Conservation (phyloP, 345 rosid species). For the Excoecaria cochinchinensis region DNA sequence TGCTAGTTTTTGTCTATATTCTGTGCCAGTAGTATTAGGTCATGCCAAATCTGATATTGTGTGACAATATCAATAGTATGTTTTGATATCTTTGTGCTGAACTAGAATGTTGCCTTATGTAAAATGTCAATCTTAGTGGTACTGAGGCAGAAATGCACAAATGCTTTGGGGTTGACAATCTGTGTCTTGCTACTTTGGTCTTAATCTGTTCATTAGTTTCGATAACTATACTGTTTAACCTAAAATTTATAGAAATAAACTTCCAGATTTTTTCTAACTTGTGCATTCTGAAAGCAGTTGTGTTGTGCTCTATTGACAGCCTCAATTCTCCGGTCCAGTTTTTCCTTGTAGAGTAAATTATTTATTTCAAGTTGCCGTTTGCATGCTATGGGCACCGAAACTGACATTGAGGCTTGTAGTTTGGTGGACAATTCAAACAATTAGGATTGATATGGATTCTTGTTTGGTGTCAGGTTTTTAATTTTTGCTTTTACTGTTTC, state of each 20-base stretch:
- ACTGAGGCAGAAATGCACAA: neutral
- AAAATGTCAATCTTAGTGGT: slow-evolving; percentile 2
- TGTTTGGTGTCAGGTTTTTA: too few relatives aligned
- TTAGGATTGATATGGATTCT: too few relatives aligned
- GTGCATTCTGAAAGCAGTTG: slow-evolving; percentile 41
- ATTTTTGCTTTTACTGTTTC: too few relatives aligned
- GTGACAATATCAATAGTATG: too few relatives aligned
- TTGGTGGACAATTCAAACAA: too few relatives aligned
- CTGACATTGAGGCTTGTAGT: too few relatives aligned
- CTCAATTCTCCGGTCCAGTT: neutral
- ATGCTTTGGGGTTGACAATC: neutral
- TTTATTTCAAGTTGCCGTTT: too few relatives aligned
- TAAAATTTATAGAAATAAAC: slow-evolving; percentile 3
- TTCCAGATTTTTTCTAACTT: slow-evolving; percentile 15
- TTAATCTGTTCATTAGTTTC: neutral
- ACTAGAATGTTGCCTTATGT: neutral
- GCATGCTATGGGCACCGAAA: too few relatives aligned
- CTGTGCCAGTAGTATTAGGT: too few relatives aligned
- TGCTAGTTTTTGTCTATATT: too few relatives aligned
- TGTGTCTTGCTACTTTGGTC: neutral
- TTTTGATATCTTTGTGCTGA: neutral
- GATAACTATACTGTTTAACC: neutral
- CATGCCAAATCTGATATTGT: too few relatives aligned
- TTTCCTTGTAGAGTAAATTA: neutral
- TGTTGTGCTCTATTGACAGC: neutral